Conservation (phyloP, 2,329 filamentous ascomycete species). For the Aspergillus sp. region DNA sequence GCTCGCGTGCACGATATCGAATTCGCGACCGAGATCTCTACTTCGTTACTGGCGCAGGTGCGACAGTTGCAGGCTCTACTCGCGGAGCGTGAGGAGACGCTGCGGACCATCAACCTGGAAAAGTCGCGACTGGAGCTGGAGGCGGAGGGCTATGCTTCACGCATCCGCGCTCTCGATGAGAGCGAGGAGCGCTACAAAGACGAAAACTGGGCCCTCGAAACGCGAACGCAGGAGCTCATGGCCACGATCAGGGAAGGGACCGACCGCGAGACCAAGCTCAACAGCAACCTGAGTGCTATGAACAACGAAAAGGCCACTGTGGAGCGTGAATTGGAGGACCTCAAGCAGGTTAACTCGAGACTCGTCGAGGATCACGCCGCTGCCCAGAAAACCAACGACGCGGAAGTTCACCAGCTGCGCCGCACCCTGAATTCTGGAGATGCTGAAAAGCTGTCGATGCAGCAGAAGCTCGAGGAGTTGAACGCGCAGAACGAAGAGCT, state of each 20-base stretch:
- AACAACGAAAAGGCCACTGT: conserved; percentile 66
- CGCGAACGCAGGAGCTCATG: conserved; percentile 75
- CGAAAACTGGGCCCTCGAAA: conserved; percentile 96
- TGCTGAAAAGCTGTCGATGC: conserved; percentile 66
- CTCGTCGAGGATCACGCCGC: conserved; percentile 72
- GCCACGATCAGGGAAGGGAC: conserved; percentile 64
- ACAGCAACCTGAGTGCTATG: conserved; percentile 59
- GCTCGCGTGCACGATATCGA: conserved; percentile 92
- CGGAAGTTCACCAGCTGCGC: conserved; percentile 75
- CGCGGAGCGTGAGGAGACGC: conserved; percentile 75
- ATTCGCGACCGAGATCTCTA: conserved; percentile 96
- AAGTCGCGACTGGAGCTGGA: conserved; percentile 76
- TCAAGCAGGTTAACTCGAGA: conserved; percentile 70
- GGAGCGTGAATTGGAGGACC: conserved; percentile 84
- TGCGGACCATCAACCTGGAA: conserved; percentile 66
- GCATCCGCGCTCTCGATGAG: conserved; percentile 76
- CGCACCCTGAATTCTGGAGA: conserved; percentile 72
- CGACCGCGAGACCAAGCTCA: conserved; percentile 76
- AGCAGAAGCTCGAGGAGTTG: conserved; percentile 80
- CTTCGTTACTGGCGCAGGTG: conserved; percentile 86
- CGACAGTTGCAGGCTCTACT: conserved; percentile 79
- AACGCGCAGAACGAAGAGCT: conserved; percentile 85
- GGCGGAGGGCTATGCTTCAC: conserved; percentile 67
- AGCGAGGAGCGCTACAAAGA: conserved; percentile 95
- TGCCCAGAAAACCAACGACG: conserved; percentile 73